Conservation (phyloP, 2,329 filamentous ascomycete genomes). For the Exophiala oligosperma region DNA sequence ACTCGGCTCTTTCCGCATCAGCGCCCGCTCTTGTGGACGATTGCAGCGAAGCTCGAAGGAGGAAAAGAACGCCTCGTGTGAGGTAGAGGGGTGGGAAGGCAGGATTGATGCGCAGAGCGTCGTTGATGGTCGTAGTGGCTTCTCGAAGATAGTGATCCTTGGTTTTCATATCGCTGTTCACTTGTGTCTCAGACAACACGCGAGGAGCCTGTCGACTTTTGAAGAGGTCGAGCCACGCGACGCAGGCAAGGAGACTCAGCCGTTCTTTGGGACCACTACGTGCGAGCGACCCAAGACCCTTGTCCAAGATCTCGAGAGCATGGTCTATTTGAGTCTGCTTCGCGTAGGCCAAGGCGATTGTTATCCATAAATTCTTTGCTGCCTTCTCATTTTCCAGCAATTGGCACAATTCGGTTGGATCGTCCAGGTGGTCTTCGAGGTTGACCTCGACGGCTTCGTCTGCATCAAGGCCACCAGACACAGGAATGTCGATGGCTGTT, state of each 20-base stretch:
- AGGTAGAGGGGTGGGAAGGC: conserved; percentile 89
- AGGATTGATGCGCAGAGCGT: conserved; percentile 91
- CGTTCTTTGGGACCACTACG: conserved; percentile 75
- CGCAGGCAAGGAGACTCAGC: conserved; percentile 66
- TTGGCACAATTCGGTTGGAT: conserved; percentile 91
- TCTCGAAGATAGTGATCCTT: conserved; percentile 91
- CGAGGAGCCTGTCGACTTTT: conserved; percentile 81
- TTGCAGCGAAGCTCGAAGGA: conserved; percentile 83
- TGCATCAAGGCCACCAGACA: conserved; percentile 59
- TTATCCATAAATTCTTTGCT: conserved; percentile 93
- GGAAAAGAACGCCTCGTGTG: conserved; percentile 82
- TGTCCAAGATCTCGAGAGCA: conserved; percentile 68
- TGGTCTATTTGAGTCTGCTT: conserved; percentile 94
- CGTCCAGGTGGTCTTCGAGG: conserved; percentile 85
- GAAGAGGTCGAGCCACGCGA: conserved; percentile 89
- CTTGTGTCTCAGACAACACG: conserved; percentile 62
- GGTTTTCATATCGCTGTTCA: conserved; percentile 73
- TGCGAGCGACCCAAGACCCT: conserved; percentile 70
- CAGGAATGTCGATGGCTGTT: conserved; percentile 63
- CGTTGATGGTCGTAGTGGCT: conserved; percentile 89
- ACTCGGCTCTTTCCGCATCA: conserved; percentile 70
- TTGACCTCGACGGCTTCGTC: conserved; percentile 85
- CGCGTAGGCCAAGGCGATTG: conserved; percentile 93
- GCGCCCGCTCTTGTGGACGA: conserved; percentile 68
- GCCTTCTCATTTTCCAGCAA: conserved; percentile 93